Evolutionary conservation across 441 rosid species (phyloP).

Genomic region (Syzygium malaccense): DNA sequence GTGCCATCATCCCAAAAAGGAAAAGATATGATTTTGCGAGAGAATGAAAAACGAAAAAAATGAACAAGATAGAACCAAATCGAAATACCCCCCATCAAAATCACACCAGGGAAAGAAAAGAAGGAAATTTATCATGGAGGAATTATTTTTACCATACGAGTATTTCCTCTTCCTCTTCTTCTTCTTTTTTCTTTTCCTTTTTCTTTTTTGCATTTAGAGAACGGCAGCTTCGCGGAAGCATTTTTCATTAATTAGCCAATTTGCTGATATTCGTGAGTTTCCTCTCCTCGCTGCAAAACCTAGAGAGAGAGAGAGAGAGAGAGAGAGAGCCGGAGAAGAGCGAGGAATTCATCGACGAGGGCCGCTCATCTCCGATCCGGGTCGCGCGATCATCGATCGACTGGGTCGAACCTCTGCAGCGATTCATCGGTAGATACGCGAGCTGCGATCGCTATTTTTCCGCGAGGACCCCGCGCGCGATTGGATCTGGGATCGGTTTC

Average conservation of each 20-base stretch:
- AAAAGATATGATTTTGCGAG: background rate
- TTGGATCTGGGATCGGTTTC: background rate
- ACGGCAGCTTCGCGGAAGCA: background rate
- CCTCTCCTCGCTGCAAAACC: background rate
- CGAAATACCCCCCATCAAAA: too few species aligned
- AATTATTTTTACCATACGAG: background rate
- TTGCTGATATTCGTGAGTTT: background rate
- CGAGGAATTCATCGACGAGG: background rate
- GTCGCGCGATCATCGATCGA: background rate
- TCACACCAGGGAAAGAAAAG: background rate
- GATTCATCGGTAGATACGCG: background rate
- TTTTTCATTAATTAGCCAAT: background rate
- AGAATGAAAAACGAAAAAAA: background rate
- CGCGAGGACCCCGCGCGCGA: background rate
- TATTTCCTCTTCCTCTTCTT: background rate
- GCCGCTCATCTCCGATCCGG: background rate
- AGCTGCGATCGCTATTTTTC: background rate
- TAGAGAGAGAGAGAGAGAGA: background rate
- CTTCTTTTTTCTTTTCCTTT: background rate
- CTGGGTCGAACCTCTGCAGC: background rate
- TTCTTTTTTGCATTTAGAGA: background rate
- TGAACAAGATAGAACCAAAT: too few species aligned
- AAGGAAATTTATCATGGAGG: background rate
- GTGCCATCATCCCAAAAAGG: background rate
- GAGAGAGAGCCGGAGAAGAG: background rate